Conservation (phyloP, 768 basidiomycete genomes). For the Tulasnella sp. region DNA sequence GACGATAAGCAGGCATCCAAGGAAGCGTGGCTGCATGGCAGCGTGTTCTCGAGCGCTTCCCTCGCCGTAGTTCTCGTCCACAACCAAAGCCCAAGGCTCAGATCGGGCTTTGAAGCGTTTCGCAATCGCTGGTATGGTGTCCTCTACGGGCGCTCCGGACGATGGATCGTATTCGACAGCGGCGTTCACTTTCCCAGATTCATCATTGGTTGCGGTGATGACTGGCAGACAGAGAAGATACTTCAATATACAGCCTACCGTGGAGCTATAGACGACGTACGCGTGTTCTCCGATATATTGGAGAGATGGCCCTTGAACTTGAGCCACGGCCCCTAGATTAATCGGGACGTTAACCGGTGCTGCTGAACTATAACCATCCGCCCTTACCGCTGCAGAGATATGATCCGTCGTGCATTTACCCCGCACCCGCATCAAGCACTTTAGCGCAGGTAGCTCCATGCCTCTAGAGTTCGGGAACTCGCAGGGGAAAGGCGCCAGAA, state of each 20-base stretch:
- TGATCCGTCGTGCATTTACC: slow-evolving; percentile 99
- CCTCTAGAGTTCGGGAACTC: slow-evolving; percentile 55
- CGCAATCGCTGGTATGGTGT: slow-evolving; percentile 84
- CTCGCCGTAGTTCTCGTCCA: slow-evolving; percentile 97
- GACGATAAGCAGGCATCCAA: slow-evolving; percentile 77
- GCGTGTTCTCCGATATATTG: slow-evolving; percentile 91
- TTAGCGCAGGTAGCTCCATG: slow-evolving; percentile 70
- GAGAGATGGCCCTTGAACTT: slow-evolving; percentile 97
- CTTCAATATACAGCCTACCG: not conserved
- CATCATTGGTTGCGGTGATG: slow-evolving; percentile 92
- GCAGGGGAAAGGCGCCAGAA: slow-evolving; percentile 73
- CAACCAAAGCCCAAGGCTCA: slow-evolving; percentile 88
- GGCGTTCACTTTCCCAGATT: slow-evolving; percentile 84
- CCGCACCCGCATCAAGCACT: slow-evolving; percentile 78
- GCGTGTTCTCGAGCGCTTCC: slow-evolving; percentile 98
- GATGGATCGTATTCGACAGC: slow-evolving; percentile 57
- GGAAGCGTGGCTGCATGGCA: slow-evolving; percentile 86
- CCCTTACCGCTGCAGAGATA: slow-evolving; percentile 81
- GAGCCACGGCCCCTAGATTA: slow-evolving; percentile 79
- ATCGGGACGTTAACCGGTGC: not conserved
- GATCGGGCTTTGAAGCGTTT: slow-evolving; percentile 74
- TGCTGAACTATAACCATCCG: not conserved
- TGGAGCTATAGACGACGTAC: slow-evolving; percentile 37
- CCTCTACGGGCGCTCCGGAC: slow-evolving; percentile 36
- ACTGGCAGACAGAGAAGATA: slow-evolving; percentile 45